phyloP scores from a whole-genome alignment of 257 asterid genomes.

The Ilex asprella region DNA sequence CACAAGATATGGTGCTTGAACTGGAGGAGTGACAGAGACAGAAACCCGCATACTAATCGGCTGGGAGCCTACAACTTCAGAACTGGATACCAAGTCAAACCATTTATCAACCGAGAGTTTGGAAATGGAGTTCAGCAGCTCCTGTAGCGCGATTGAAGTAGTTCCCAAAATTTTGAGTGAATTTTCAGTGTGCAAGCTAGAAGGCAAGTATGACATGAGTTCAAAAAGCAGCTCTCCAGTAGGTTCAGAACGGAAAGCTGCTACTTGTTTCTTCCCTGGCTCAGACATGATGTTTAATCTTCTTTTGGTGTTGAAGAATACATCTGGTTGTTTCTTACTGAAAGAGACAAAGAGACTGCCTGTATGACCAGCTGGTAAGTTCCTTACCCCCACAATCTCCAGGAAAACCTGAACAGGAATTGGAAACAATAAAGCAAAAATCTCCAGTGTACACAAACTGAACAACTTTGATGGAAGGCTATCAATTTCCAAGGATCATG shows the following conservation, averaged over 20 bases:
- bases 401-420: constrained; percentile 62
- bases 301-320: constrained; percentile 65
- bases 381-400: constrained; percentile 75
- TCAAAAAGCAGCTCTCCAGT: constrained; percentile 61
- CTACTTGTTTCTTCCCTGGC: constrained; percentile 75
- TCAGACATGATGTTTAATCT: constrained; percentile 70
- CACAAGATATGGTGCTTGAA: constrained; percentile 46
- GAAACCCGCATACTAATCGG: constrained; percentile 67
- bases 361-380: constrained; percentile 55
- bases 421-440: too few relatives aligned
- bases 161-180: constrained; percentile 51
- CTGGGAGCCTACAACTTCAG: constrained; percentile 32
- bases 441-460: too few relatives aligned
- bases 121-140: constrained; percentile 38
- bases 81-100: constrained; percentile 66
- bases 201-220: constrained; percentile 39
- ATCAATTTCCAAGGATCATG: too few relatives aligned
- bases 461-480: too few relatives aligned
- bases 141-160: constrained; percentile 42
- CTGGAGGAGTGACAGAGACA: constrained; percentile 71
- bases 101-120: constrained; percentile 72
- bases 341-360: constrained; percentile 60
- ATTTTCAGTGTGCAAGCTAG: constrained; percentile 33
- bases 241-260: constrained; percentile 78
- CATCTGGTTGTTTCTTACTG: constrained; percentile 73